These are phyloP conservation scores for Teratosphaeria gauchensis DNA, from an alignment of 2,329 filamentous ascomycete genomes.

Conservation along the genomic window DNA sequence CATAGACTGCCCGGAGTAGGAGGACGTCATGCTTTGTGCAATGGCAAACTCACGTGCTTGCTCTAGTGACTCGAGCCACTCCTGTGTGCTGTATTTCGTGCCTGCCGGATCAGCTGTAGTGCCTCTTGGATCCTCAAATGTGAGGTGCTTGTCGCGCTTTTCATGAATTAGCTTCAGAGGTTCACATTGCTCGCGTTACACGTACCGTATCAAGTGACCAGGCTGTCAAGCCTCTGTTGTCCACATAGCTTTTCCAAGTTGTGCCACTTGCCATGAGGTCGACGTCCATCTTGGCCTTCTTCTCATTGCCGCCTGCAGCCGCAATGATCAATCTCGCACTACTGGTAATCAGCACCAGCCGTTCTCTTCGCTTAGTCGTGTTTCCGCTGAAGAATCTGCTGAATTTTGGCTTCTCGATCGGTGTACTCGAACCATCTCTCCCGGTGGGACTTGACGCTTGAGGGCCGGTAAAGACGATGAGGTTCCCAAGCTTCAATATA, in stretches of 20 bases:
- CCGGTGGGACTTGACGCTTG: slow-evolving; percentile 52
- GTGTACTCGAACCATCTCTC: slow-evolving; percentile 55
- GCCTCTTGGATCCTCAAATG: slow-evolving; percentile 86
- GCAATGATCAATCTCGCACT: slow-evolving; percentile 83
- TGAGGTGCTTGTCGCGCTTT: slow-evolving; percentile 79
- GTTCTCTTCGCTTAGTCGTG: slow-evolving; percentile 87
- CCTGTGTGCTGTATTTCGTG: slow-evolving; percentile 62
- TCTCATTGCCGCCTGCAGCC: slow-evolving; percentile 86
- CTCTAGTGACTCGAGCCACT: slow-evolving; percentile 87
- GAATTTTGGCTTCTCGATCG: slow-evolving; percentile 59
- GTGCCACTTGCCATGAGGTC: slow-evolving; percentile 68
- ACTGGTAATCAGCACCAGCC: slow-evolving; percentile 90
- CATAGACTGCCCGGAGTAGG: slow-evolving; percentile 44
- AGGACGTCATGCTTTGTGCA: slow-evolving; percentile 51
- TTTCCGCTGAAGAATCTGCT: slow-evolving; percentile 87
- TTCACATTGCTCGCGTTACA: slow-evolving; percentile 5
- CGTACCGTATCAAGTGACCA: slow-evolving; percentile 93
- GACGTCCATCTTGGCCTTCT: slow-evolving; percentile 86
- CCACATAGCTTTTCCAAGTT: slow-evolving; percentile 68
- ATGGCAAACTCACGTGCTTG: slow-evolving; percentile 71
- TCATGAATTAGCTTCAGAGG: slow-evolving; percentile 2
- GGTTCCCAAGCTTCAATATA: slow-evolving; percentile 86
- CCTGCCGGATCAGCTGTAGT: slow-evolving; percentile 53
- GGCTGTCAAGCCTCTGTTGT: slow-evolving; percentile 75
- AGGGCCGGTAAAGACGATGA: slow-evolving; percentile 73